phyloP scores from a whole-genome alignment of 495 filamentous ascomycete genomes.

The Xylaria cubensis region DNA sequence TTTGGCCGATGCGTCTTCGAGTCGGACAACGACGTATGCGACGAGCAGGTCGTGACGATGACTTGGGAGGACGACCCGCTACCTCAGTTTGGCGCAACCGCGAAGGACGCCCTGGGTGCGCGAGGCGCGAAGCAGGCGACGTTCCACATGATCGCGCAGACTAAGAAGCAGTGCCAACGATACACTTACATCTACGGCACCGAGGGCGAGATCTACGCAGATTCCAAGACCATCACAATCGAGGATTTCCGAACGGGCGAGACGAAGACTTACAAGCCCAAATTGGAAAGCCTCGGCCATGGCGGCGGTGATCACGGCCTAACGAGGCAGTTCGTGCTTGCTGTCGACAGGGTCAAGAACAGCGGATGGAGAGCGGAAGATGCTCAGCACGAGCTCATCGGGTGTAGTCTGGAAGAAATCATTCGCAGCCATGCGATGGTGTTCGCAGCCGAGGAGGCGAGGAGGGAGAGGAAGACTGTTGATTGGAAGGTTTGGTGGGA shows the following conservation, averaged over 20 bases:
- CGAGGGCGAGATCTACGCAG: conserved; percentile 82
- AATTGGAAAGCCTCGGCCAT: conserved; percentile 64
- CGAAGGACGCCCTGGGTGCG: conserved; percentile 37
- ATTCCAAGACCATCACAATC: conserved; percentile 68
- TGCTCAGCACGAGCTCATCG: conserved; percentile 78
- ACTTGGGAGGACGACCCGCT: conserved; percentile 76
- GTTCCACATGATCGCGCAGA: conserved; percentile 94
- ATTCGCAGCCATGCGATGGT: conserved; percentile 91
- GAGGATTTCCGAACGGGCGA: conserved; percentile 66
- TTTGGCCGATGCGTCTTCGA: conserved; percentile 96
- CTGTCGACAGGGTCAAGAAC: conserved; percentile 81
- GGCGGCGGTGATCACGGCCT: conserved; percentile 91
- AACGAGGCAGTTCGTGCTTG: conserved; percentile 76
- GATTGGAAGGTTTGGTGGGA: conserved; percentile 84
- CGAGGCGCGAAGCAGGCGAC: conserved; percentile 81
- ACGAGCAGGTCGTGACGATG: conserved; percentile 88
- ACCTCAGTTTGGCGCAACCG: not conserved
- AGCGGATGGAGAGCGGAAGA: conserved; percentile 67
- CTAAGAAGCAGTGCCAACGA: conserved; percentile 83
- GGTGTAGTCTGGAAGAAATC: conserved; percentile 82
- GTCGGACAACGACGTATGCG: conserved; percentile 86
- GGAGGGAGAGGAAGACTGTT: conserved; percentile 70
- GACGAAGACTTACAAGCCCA: conserved; percentile 60
- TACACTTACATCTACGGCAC: conserved; percentile 85
- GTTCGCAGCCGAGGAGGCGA: conserved; percentile 91